Evolutionary conservation across 805 yeast genomes (phyloP), one percentile per base, ranked within the genome.

Genomic region (Cyberlindnera euphorbiiphila): DNA sequence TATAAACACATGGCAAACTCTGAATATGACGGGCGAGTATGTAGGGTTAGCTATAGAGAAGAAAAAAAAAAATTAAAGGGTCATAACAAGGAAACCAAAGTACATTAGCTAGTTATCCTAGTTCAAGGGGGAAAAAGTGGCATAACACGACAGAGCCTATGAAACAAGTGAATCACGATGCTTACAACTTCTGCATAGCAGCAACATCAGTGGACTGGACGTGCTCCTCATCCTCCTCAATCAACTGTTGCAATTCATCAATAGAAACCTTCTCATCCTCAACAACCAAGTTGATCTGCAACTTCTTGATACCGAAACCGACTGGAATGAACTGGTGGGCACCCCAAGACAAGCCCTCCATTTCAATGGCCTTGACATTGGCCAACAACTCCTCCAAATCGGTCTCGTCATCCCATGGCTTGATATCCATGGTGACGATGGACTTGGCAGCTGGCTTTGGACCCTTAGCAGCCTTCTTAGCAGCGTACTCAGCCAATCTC

Each of bases 391-490:
- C 82, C 49, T 93, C 95, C 65, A 93, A 76, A 65, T 91, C 82
- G 57, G 99, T 93, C 78, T 93, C 98, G 64, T 93, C 98, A 71
- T 93, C 98, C 99, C 99, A 93, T 74, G 97, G 98, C 82, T 93
- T 93, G 59, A 93, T 95, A 60, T 93, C 98, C 60, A 93, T 64
- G 62, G 99, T 91, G 62, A 93, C 96, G 56, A 88, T 73, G 47
- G 97, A 86, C 78, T 93, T 93, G 64, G 98, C 97, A 70, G 96
- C 96, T 61, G 98, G 88, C 80, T 88, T 88, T 61, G 98, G 87
- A 66, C 94, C 94, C 75, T 85, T 85, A 56, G 91, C 81, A 55
- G 96, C 96, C 83, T 93, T 93, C 81, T 84, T 88, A 62, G 94
- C 96, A 63, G 86, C 85, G 81, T 93, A 93, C 68, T 81, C 96